Evolutionary conservation across 495 filamentous ascomycete genomes (phyloP).

Genomic region (Aspergillus sclerotioniger): DNA sequence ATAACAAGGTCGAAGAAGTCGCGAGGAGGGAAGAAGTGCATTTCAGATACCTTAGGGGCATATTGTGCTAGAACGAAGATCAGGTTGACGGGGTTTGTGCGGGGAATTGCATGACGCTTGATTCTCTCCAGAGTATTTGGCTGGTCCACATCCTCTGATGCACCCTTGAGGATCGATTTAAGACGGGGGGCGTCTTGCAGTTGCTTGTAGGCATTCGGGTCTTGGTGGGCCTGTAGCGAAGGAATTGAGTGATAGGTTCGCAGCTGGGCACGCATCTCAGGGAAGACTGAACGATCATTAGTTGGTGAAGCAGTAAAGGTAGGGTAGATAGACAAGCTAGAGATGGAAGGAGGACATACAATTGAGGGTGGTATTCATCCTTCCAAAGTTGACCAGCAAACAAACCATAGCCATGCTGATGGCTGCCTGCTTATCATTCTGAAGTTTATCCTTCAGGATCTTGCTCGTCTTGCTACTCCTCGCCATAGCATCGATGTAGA

Average conservation of each 20-base stretch:
- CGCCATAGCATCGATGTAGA: conserved; percentile 98
- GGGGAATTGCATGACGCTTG: conserved; percentile 61
- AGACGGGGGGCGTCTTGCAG: conserved; percentile 93
- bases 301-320: neutral
- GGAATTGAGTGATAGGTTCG: conserved; percentile 98
- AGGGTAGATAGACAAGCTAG: neutral
- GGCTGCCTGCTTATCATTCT: conserved; percentile 86
- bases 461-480: conserved; percentile 99
- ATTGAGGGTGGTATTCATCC: conserved; percentile 98
- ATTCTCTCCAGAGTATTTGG: conserved; percentile 84
- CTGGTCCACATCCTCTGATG: conserved; percentile 88
- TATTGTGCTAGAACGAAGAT: conserved; percentile 93
- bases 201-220: conserved; percentile 95
- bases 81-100: conserved; percentile 95
- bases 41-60: conserved; percentile 85
- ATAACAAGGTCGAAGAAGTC: conserved; percentile 98
- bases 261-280: conserved; percentile 97
- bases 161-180: conserved; percentile 96
- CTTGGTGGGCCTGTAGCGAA: conserved; percentile 89
- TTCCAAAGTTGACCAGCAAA: conserved; percentile 90
- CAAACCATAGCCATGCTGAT: conserved; percentile 99
- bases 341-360: conserved; percentile 55
- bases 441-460: conserved; percentile 93
- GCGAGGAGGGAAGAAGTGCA: conserved; percentile 78
- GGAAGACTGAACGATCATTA: conserved; percentile 70